A percentile compares a stretch with the other conserved stretches of the same genome.
phyloP scores from a whole-genome alignment of 139 green algal genomes.

The Parachlorella kessleri region DNA sequence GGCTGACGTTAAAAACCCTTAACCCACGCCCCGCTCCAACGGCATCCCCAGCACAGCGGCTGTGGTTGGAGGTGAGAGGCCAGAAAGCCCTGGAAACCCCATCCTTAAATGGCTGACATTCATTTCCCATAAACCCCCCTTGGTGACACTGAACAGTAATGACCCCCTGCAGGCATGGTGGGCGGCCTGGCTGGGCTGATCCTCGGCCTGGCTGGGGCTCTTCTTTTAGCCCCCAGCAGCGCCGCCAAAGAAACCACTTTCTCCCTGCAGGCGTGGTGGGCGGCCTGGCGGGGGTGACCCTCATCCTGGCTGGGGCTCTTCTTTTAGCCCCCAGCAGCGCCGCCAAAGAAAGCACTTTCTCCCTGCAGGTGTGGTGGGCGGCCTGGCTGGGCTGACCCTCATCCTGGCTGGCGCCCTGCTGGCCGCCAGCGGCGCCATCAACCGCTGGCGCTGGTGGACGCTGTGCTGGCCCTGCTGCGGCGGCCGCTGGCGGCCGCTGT shows the following conservation, averaged over 20 bases:
- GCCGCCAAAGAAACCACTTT: too few relatives aligned
- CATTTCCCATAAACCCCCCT: too few relatives aligned
- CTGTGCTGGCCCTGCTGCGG: neutral
- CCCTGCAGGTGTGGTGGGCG: conserved; percentile 19
- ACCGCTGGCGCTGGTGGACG: neutral
- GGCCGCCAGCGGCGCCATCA: conserved; percentile 14
- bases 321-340: neutral
- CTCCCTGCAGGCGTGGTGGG: conserved; percentile 17
- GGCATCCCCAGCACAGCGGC: conserved; percentile 12
- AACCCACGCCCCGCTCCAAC: too few relatives aligned
- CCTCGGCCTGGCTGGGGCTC: conserved; percentile 9
- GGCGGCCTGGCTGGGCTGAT: conserved; percentile 10
- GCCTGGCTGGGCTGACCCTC: conserved; percentile 7
- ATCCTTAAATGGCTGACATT: too few relatives aligned
- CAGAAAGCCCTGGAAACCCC: neutral
- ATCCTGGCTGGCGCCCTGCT: conserved; percentile 11
- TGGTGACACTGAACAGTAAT: too few relatives aligned
- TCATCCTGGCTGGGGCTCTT: conserved; percentile 14
- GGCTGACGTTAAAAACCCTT: too few relatives aligned
- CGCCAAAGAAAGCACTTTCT: too few relatives aligned
- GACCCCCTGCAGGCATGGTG: conserved; percentile 13
- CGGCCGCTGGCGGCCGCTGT: too few relatives aligned
- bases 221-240: conserved; percentile 2
- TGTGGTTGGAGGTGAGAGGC: conserved; percentile 5
- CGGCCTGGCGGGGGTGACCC: conserved; percentile 6